Percentiles rank a stretch among this genome's conserved stretches.
Evolutionary conservation across 768 basidiomycete genomes (phyloP).

Genomic region (Rhodotorula babjevae): DNA sequence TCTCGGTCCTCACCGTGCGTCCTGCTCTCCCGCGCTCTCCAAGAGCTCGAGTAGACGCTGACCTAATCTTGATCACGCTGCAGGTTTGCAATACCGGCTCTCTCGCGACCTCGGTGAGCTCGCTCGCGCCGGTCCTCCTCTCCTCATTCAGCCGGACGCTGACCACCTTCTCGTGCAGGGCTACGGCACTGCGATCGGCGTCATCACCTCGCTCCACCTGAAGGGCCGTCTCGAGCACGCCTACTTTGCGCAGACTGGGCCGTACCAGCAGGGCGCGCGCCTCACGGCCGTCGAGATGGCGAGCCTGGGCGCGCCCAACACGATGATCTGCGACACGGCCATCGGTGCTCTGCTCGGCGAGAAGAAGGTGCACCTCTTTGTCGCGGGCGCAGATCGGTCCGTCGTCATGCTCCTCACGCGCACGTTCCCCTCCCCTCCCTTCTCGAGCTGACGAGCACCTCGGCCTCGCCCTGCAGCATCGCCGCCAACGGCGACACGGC

Average conservation of each 20-base stretch:
- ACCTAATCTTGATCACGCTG: too few relatives aligned
- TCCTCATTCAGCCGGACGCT: conserved; percentile 7
- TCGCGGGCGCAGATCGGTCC: conserved; percentile 41
- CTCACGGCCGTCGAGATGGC: conserved; percentile 85
- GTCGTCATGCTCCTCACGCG: not conserved
- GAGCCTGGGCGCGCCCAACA: conserved; percentile 73
- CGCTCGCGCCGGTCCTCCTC: not conserved
- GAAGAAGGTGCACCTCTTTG: conserved; percentile 58
- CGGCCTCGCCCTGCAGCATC: conserved; percentile 48
- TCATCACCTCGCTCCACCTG: conserved; percentile 85
- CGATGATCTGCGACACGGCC: conserved; percentile 97
- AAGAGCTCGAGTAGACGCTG: too few relatives aligned
- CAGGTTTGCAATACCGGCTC: conserved; percentile 92
- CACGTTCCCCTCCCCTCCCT: too few relatives aligned
- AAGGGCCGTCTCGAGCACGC: conserved; percentile 68
- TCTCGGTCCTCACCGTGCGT: conserved; percentile 69
- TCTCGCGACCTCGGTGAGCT: conserved; percentile 78
- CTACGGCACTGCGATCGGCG: conserved; percentile 88
- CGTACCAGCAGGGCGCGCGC: conserved; percentile 85
- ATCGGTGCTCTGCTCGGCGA: conserved; percentile 86
- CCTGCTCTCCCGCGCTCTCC: not conserved
- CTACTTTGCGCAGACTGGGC: conserved; percentile 89
- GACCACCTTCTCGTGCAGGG: conserved; percentile 55
- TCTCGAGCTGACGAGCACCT: too few relatives aligned
- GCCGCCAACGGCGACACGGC: conserved; percentile 93